Evolutionary conservation across 1,284 basidiomycete genomes (phyloP).

Genomic region (Austroboletus niveus): DNA sequence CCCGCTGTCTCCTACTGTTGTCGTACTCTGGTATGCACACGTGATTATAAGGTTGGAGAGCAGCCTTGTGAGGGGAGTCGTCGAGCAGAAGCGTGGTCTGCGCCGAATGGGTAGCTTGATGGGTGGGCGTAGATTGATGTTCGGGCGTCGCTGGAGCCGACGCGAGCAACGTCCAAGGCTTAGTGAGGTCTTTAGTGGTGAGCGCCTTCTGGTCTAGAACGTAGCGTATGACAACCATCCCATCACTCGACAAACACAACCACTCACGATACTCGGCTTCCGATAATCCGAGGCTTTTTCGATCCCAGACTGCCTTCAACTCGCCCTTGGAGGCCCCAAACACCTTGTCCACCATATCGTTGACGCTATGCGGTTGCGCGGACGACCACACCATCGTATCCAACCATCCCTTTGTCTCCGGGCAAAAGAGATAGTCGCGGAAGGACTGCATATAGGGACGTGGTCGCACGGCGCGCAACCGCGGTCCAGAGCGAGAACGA

Average conservation of each 20-base stretch:
- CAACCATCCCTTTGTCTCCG: constrained; percentile 55
- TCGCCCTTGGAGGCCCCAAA: constrained; percentile 46
- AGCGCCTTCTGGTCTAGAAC: constrained; percentile 58
- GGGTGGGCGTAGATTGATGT: not conserved
- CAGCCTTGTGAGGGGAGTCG: constrained; percentile 77
- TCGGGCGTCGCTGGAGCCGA: constrained; percentile 3
- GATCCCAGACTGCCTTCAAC: constrained; percentile 71
- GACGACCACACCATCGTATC: constrained; percentile 88
- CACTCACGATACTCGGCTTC: constrained; percentile 59
- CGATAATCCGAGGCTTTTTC: constrained; percentile 70
- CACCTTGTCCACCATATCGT: constrained; percentile 62
- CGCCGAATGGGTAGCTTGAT: constrained; percentile 48
- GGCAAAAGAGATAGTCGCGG: constrained; percentile 60
- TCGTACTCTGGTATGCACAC: constrained; percentile 72
- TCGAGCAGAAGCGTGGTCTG: constrained; percentile 77
- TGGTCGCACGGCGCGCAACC: constrained; percentile 36
- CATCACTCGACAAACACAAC: not conserved
- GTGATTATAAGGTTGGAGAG: constrained; percentile 79
- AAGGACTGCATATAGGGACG: constrained; percentile 74
- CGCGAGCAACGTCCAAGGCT: constrained; percentile 54
- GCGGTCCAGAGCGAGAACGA: constrained; percentile 33
- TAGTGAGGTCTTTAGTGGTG: constrained; percentile 75
- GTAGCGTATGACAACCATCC: not conserved
- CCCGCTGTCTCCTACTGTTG: constrained; percentile 41
- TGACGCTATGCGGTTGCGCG: constrained; percentile 78